A percentile compares a stretch with the other conserved stretches of the same genome.
These are phyloP conservation scores for Mortierella polycephala DNA, from an alignment of 371 early-diverging fungal genomes.

Conservation along the genomic window DNA sequence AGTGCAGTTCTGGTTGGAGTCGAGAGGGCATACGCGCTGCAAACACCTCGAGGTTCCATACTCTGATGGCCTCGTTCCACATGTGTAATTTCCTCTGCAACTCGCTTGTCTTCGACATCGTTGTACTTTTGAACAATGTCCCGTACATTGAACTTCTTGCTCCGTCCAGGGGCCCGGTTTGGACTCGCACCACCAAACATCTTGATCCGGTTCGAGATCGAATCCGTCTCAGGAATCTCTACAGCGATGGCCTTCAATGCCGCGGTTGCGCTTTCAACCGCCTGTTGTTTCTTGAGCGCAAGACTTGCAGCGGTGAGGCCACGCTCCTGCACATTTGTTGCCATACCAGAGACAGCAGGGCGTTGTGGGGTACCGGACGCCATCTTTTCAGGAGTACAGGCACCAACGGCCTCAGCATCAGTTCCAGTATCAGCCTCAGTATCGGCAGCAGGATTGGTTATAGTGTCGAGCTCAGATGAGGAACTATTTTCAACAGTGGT, in stretches of 20 bases:
- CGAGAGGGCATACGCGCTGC: constrained; percentile 31
- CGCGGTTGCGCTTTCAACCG: constrained; percentile 21
- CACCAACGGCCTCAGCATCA: background rate
- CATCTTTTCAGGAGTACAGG: constrained; percentile 1
- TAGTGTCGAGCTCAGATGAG: too few species aligned
- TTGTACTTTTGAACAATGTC: constrained; percentile 43
- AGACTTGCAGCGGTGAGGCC: constrained; percentile 31
- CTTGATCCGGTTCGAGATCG: constrained; percentile 42
- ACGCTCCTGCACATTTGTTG: constrained; percentile 12
- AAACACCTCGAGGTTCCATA: constrained; percentile 31
- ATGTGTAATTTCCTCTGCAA: constrained; percentile 40
- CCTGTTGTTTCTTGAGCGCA: constrained; percentile 49
- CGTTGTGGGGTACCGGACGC: constrained; percentile 15
- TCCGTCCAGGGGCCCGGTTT: background rate
- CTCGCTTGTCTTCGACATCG: constrained; percentile 25
- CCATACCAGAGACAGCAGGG: constrained; percentile 11
- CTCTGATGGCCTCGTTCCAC: constrained; percentile 26
- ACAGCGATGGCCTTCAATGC: constrained; percentile 33
- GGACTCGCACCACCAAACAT: constrained; percentile 40
- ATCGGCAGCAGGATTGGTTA: too few species aligned
- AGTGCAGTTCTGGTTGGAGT: constrained; percentile 23
- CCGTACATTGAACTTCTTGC: constrained; percentile 22
- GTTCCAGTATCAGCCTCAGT: background rate
- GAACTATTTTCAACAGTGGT: too few species aligned
- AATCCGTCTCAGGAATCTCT: constrained; percentile 43